These are phyloP conservation scores for Plenodomus tracheiphilus DNA, from an alignment of 2,329 filamentous ascomycete species.

Conservation along the genomic window DNA sequence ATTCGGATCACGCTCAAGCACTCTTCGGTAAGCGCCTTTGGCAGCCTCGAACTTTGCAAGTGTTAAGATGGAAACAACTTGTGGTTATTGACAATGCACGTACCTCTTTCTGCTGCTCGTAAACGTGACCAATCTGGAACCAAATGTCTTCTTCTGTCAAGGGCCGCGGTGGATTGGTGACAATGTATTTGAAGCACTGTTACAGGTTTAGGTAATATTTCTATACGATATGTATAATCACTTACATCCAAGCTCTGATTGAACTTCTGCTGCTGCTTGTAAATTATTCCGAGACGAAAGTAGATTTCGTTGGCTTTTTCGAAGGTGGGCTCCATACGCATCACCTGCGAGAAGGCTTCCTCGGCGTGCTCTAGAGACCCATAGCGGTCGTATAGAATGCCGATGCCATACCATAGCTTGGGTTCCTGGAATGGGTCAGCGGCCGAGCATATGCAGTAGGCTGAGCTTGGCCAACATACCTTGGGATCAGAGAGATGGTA, in stretches of 20 bases:
- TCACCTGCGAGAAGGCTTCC: conserved; percentile 96
- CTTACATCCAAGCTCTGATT: conserved; percentile 84
- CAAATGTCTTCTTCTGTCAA: conserved; percentile 97
- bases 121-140: conserved; percentile 99
- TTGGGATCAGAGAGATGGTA: conserved; percentile 93
- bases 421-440: conserved; percentile 67
- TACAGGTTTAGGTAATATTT: conserved; percentile 12
- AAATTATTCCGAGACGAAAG: conserved; percentile 98
- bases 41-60: conserved; percentile 80
- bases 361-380: conserved; percentile 96
- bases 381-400: conserved; percentile 95
- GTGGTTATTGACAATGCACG: conserved; percentile 45
- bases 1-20: conserved; percentile 90
- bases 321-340: conserved; percentile 97
- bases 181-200: conserved; percentile 98
- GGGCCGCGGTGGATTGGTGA: conserved; percentile 86
- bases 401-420: conserved; percentile 98
- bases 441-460: conserved; percentile 58
- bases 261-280: conserved; percentile 97
- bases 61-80: conserved; percentile 25
- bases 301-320: conserved; percentile 99
- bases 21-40: conserved; percentile 88
- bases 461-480: conserved; percentile 53
- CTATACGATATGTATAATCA: too few relatives aligned
- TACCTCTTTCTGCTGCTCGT: conserved; percentile 98